Percentiles rank a stretch among this genome's conserved stretches.
Conservation (phyloP, 371 early-diverging fungal species). For the Capniomyces stellatus region DNA sequence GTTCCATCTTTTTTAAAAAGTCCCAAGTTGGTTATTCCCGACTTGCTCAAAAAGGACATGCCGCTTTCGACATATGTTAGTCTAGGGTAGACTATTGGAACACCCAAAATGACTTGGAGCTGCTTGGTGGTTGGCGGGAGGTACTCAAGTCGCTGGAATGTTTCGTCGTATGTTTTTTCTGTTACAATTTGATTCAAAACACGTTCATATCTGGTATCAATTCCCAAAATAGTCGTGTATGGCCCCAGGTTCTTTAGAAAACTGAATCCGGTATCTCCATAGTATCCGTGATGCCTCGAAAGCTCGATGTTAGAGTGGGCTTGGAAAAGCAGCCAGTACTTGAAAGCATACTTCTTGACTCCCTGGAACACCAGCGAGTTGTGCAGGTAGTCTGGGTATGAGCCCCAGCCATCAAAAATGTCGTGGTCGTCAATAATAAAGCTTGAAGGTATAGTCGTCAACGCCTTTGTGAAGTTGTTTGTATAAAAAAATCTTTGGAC, state of each 20-base stretch:
- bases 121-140: conserved; percentile 39
- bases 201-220: conserved; percentile 68
- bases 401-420: conserved; percentile 61
- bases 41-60: conserved; percentile 29
- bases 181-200: conserved; percentile 40
- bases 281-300: conserved; percentile 39
- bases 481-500: conserved; percentile 42
- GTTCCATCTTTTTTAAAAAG: conserved; percentile 31
- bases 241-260: conserved; percentile 47
- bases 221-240: conserved; percentile 35
- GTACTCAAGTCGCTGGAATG: conserved; percentile 33
- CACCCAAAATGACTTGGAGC: conserved; percentile 46
- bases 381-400: conserved; percentile 64
- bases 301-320: conserved; percentile 49
- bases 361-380: conserved; percentile 34
- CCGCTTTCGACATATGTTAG: conserved; percentile 43
- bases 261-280: conserved; percentile 31
- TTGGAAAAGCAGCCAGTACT: conserved; percentile 73
- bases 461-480: conserved; percentile 33
- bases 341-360: conserved; percentile 43
- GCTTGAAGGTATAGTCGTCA: conserved; percentile 49
- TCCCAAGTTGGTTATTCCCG: conserved; percentile 22
- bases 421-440: conserved; percentile 74
- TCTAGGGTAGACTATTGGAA: conserved; percentile 59
- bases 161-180: conserved; percentile 37